Conservation (phyloP, 257 asterid species). For the Leonotis leonurus region DNA sequence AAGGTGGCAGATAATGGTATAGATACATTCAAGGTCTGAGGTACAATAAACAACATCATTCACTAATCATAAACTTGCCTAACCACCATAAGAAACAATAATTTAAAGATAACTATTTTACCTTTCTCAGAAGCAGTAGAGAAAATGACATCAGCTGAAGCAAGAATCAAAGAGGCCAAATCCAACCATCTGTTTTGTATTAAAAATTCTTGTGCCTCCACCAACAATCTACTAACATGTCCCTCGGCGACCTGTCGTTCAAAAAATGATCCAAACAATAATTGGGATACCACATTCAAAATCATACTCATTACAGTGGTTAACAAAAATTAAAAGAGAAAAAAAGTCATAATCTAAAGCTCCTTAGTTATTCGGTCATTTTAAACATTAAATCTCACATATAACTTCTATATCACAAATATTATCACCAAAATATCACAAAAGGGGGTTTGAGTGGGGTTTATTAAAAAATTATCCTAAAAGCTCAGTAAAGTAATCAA, state of each 20-base stretch:
- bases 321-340: too few species aligned
- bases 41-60: not conserved
- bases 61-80: not conserved
- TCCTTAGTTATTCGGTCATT: too few species aligned
- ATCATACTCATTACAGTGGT: too few species aligned
- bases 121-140: slow-evolving; percentile 92
- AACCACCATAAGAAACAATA: not conserved
- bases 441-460: too few species aligned
- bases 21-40: slow-evolving; percentile 85
- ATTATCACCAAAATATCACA: too few species aligned
- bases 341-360: too few species aligned
- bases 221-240: slow-evolving; percentile 57
- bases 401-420: too few species aligned
- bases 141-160: slow-evolving; percentile 80
- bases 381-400: too few species aligned
- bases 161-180: slow-evolving; percentile 73
- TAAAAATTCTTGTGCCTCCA: slow-evolving; percentile 81
- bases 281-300: too few species aligned
- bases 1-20: slow-evolving; percentile 79
- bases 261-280: not conserved
- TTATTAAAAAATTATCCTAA: too few species aligned
- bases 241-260: slow-evolving; percentile 75
- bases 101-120: slow-evolving; percentile 12
- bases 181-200: slow-evolving; percentile 67
- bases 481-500: too few species aligned